Evolutionary conservation across 495 filamentous ascomycete species (phyloP), one percentile per base, ranked within the genome.

Genomic region (Penicillium bovifimosum): DNA sequence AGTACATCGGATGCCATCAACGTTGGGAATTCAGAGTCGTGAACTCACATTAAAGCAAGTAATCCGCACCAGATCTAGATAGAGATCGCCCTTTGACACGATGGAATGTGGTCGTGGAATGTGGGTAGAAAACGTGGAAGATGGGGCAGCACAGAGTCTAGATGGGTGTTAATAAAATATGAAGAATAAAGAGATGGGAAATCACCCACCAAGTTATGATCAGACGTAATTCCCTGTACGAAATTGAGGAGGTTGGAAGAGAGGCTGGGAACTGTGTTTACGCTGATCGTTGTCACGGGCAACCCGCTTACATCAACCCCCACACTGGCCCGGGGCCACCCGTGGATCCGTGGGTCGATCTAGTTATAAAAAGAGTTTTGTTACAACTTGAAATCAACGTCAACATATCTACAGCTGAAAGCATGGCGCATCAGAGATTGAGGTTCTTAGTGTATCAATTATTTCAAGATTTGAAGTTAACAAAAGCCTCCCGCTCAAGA

Each of bases 231-330:
- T 44, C 46, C 17, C n/a, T n/a, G 28, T 34, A 33, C 43, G 28
- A 45, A 74, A 74, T 58, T 66, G 65, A 49, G 71, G 71, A 68
- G 71, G 71, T 70, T 74, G 71, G 69, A 60, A 60, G 66, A 68
- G 69, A 72, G 71, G 71, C 66, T 74, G 71, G 71, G 67, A 56
- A 58, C 41, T 54, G 52, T 63, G 56, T 61, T 61, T 71, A 69
- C 63, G 54, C 43, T 4, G 44, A 51, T 36, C 24, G 66, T 72
- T 64, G 60, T 54, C 59, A 57, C 48, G 64, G 38, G 38, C 38
- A 42, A 50, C 47, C 4, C 6, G 47, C 17, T 50, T 50, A 55
- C 44, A 9, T 50, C 28, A 50, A 18, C 45, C 45, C 26, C 34
- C 45, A 20, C 43, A n/a, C 14, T 14, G 3, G 14, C 14, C 43